Evolutionary conservation across 106 monocot genomes (phyloP), one percentile per base, ranked within the genome.

Genomic region (Allium cepa): DNA sequence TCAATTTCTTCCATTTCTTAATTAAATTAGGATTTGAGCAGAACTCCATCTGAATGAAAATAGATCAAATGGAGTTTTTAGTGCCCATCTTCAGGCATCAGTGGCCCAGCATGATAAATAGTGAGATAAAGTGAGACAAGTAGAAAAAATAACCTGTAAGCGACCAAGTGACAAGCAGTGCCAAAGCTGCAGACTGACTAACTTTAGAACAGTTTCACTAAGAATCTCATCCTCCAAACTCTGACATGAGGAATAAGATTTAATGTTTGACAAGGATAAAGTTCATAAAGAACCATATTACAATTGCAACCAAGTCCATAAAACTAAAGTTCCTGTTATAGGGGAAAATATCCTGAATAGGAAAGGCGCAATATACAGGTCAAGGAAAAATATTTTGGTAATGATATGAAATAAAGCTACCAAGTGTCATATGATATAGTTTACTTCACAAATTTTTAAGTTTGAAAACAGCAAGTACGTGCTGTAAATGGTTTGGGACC

Each of bases 191-290:
- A 99, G 65, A 66, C 84, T 90, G 57, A 90, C 99, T 79, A 99
- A 87, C 79, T 93, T 93, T 52, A 99, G 73, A 71, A 99, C 83
- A 73, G 81, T 90, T 70, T 90, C 93, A 76, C 99, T 90, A 9
- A 99, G 90, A 71, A 99, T 71, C 56, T 90, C 93, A 81, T 99
- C 90, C 70, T 99, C 99, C 73, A 99, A 80, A 85, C 99, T 99
- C 93, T 92, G 76, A n/a, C 49, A 67, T 27, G 12, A 67, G 11
- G 53, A 55, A 55, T 55, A 55, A 55, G 15, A 8, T 55, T 12
- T 55, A 55, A 12, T 55, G 53, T 55, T 36, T 36, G 36, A 5
- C 36, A 36, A 65, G 49, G 17, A 46, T 50, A 17, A 65, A 17
- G 11, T 4, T 65, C 16, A 13, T 10, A 11, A 59, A n/a, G 15